These are phyloP conservation scores for Macroventuria anomochaeta DNA, from an alignment of 2,329 filamentous ascomycete species.

Conservation along the genomic window DNA sequence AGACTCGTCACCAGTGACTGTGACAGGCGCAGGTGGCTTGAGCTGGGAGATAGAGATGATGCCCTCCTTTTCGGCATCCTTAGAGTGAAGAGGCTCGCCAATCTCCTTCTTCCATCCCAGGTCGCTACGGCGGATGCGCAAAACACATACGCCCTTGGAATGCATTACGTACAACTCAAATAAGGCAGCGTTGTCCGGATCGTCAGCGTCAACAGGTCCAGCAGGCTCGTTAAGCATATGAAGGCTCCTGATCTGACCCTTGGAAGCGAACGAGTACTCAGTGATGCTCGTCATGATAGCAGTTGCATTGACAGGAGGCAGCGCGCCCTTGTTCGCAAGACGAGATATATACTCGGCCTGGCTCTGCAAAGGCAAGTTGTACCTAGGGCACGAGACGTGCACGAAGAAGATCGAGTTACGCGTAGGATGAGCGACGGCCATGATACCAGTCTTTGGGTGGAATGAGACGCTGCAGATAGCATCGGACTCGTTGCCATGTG, in stretches of 20 bases:
- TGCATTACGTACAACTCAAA: slow-evolving; percentile 99
- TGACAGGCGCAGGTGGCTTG: slow-evolving; percentile 39
- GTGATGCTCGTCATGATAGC: slow-evolving; percentile 97
- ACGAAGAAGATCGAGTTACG: slow-evolving; percentile 98
- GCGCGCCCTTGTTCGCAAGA: slow-evolving; percentile 65
- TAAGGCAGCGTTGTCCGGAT: slow-evolving; percentile 71
- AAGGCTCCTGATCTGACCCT: slow-evolving; percentile 85
- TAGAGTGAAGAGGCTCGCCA: slow-evolving; percentile 80
- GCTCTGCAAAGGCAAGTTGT: slow-evolving; percentile 78
- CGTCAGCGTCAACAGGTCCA: slow-evolving; percentile 61
- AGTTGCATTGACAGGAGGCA: slow-evolving; percentile 85
- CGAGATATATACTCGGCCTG: slow-evolving; percentile 88
- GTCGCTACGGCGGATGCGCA: slow-evolving; percentile 85
- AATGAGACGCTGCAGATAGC: slow-evolving; percentile 98
- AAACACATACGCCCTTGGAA: slow-evolving; percentile 91
- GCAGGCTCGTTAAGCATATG: slow-evolving; percentile 81
- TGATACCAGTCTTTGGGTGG: slow-evolving; percentile 88
- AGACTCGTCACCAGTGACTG: slow-evolving; percentile 35
- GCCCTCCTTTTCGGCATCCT: slow-evolving; percentile 77
- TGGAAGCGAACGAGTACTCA: slow-evolving; percentile 89
- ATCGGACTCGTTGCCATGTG: slow-evolving; percentile 93
- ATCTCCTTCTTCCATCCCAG: slow-evolving; percentile 85
- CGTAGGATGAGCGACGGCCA: slow-evolving; percentile 93
- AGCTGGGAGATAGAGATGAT: slow-evolving; percentile 78
- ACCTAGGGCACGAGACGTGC: slow-evolving; percentile 91